Base-by-base conservation (phyloP, 805 yeast species). In the Nakazawaea pomicola region DNA sequence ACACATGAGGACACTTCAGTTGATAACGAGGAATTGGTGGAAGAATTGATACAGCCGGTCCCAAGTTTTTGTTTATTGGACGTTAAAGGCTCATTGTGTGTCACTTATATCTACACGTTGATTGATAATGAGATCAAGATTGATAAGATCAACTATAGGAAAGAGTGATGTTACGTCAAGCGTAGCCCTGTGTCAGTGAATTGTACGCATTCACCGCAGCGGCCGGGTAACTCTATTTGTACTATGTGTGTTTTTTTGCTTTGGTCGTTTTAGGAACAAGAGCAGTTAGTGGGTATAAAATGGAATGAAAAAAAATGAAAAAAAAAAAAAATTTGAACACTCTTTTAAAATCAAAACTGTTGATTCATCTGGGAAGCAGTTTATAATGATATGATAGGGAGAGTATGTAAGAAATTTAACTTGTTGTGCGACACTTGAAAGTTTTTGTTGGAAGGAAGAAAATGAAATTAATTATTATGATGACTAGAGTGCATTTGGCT, bases 401-500 rank as follows among this genome's bases (percentile, higher is more conserved):
- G n/a, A 16, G 33, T 15, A 30, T 30, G 21, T 16, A 30, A 10
- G 9, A 30, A 9, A 3, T 6, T 16, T 7, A 30, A 11, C 12
- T 12, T 16, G 8, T 3, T 12, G 9, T n/a, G n/a, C n/a, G n/a
- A n/a, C n/a, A n/a, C n/a, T n/a, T n/a, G n/a, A n/a, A n/a, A n/a
- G n/a, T n/a, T n/a, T n/a, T n/a, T n/a, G n/a, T n/a, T n/a, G n/a
- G n/a, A n/a, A n/a, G n/a, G n/a, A n/a, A n/a, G n/a, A n/a, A n/a
- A n/a, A n/a, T n/a, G n/a, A n/a, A 32, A 10, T 15, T 18, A 32
- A 19, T 8, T 19, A 32, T 18, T 9, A 77, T 86, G 95, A 86
- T 86, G 95, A 86, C 82, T 68, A 68, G 96, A 89, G 95, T 87
- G 96, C 96, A 89, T 89, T 89, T 89, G 96, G 96, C 96, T 89